phyloP scores from a whole-genome alignment of 805 yeast species.

The Clavispora santaluciae region DNA sequence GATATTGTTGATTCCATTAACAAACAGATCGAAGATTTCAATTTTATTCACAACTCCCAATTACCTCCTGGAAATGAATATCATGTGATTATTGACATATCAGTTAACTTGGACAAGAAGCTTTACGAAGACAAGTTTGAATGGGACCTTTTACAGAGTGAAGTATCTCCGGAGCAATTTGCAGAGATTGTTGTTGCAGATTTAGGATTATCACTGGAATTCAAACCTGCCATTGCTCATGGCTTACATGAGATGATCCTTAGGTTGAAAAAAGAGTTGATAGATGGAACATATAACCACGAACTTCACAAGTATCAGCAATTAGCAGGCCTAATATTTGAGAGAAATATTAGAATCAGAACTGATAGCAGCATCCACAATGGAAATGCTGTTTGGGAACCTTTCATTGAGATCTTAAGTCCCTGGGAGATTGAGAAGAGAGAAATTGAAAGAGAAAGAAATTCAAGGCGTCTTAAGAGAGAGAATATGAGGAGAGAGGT shows the following conservation, averaged over 20 bases:
- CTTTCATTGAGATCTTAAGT: constrained; percentile 77
- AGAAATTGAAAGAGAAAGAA: constrained; percentile 92
- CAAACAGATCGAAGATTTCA: constrained; percentile 76
- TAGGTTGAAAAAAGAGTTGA: constrained; percentile 73
- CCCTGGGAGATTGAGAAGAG: constrained; percentile 93
- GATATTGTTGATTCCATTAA: constrained; percentile 66
- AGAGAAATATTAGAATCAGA: constrained; percentile 37
- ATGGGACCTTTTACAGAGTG: constrained; percentile 68
- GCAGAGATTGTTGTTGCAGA: constrained; percentile 80
- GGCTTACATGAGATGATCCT: constrained; percentile 76
- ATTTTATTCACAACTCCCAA: constrained; percentile 56
- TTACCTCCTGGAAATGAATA: constrained; percentile 54
- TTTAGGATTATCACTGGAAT: constrained; percentile 78
- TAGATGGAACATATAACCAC: constrained; percentile 50
- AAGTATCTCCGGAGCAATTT: constrained; percentile 75
- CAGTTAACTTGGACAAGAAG: constrained; percentile 77
- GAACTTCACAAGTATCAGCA: constrained; percentile 41
- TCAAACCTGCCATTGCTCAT: constrained; percentile 83
- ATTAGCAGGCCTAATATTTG: constrained; percentile 39
- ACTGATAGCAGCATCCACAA: constrained; percentile 66
- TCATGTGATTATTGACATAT: constrained; percentile 75
- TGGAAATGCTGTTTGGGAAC: constrained; percentile 82
- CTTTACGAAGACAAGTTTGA: constrained; percentile 90
- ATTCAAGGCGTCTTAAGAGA: constrained; percentile 85
- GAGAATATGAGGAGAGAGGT: constrained; percentile 73